Evolutionary conservation across 768 basidiomycete genomes (phyloP).

Genomic region (Pisolithus microcarpus): DNA sequence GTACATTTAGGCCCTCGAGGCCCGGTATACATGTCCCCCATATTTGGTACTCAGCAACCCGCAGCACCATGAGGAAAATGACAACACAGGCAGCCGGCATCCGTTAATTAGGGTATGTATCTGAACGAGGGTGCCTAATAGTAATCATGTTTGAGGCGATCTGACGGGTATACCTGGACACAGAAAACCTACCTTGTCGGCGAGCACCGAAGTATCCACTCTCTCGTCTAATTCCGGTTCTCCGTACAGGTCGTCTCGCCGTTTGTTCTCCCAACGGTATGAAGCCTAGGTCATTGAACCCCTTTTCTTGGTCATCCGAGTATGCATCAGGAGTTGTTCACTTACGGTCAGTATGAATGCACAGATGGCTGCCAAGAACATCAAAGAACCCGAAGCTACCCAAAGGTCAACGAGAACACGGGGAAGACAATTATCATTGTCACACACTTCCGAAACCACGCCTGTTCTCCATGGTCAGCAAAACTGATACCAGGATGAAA

Average conservation of each 20-base stretch:
- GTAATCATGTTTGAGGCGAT: neutral
- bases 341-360: conserved; percentile 18
- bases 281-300: conserved; percentile 37
- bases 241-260: conserved; percentile 48
- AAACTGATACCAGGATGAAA: neutral
- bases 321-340: neutral
- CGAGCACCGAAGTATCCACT: conserved; percentile 58
- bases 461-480: conserved; percentile 3
- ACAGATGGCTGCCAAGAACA: conserved; percentile 17
- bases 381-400: conserved; percentile 17
- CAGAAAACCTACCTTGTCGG: conserved; percentile 46
- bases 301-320: neutral
- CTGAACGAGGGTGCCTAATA: conserved; percentile 55
- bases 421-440: neutral
- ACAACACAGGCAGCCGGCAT: too few species aligned
- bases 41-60: too few species aligned
- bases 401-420: neutral
- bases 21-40: too few species aligned
- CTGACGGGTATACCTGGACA: neutral
- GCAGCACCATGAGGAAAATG: too few species aligned
- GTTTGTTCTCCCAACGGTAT: conserved; percentile 55
- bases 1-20: too few species aligned
- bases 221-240: conserved; percentile 37
- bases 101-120: conserved; percentile 32
- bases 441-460: conserved; percentile 15